Percentiles rank a stretch among this genome's conserved stretches.
These are phyloP conservation scores for Alisma plantagoaquatica DNA, from an alignment of 106 monocot species.

Conservation along the genomic window DNA sequence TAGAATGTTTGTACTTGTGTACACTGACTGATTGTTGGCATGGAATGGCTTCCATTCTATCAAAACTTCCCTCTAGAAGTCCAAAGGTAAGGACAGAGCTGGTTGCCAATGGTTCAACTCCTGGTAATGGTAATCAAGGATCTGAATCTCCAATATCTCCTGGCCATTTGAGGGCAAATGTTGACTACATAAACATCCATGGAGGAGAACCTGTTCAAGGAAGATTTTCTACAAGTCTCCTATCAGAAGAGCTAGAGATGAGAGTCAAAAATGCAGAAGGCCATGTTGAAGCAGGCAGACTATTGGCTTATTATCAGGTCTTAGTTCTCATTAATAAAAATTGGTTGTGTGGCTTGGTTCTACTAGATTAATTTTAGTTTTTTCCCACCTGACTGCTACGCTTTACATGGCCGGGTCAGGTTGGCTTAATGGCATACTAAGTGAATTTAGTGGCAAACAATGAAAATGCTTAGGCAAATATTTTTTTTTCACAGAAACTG, in stretches of 20 bases:
- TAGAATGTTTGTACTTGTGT: conserved; percentile 74
- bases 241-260: conserved; percentile 45
- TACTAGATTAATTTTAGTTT: no score
- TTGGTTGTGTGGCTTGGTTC: no score
- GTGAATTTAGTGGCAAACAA: no score
- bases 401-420: no score
- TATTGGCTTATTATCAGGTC: conserved; percentile 96
- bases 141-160: conserved; percentile 16
- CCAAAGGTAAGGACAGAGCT: conserved; percentile 27
- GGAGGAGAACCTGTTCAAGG: conserved; percentile 8
- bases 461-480: no score
- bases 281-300: conserved; percentile 85
- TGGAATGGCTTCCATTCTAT: conserved; percentile 73
- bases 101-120: conserved; percentile 19
- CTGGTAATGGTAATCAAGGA: conserved; percentile 26
- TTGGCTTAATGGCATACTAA: no score
- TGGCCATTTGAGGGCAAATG: not conserved
- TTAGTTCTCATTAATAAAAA: no score
- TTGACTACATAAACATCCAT: not conserved
- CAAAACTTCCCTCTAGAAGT: conserved; percentile 46
- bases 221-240: conserved; percentile 10
- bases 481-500: no score
- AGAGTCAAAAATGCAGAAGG: conserved; percentile 68
- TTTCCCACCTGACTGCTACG: no score
- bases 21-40: conserved; percentile 77